Evolutionary conservation across 2,329 filamentous ascomycete genomes (phyloP), one percentile per base, ranked within the genome.

Genomic region (Pyrenochaeta sp.): DNA sequence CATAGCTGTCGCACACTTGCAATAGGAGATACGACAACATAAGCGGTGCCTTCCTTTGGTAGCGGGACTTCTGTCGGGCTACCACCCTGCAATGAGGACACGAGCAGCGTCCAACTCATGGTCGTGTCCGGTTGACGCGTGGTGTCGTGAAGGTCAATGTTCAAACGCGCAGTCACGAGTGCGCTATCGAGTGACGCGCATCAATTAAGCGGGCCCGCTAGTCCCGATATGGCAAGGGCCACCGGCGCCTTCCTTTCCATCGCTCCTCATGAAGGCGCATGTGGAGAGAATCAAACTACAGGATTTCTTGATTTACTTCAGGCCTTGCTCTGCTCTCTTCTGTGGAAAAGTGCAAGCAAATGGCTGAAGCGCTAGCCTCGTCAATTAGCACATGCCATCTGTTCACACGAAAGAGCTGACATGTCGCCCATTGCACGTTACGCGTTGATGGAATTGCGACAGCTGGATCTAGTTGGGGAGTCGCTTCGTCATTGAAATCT

Each of bases 131-230:
- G 26, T 50, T 15, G 45, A 55, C 53, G 57, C 55, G 56, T 51
- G 41, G 52, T 54, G 53, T 49, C 46, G 45, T 45, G 20, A 22
- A 15, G 34, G 20, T 18, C 41, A 17, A 17, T 15, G 28, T 23
- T 38, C 24, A 24, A 44, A 50, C 58, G 58, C 56, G 58, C 39
- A 31, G 20, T 53, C 58, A 55, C 57, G 54, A 28, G 24, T 27
- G 30, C 20, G 34, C 40, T 51, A 48, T 29, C 11, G n/a, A 44
- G n/a, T 53, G 51, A 49, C 40, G 44, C 44, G 48, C 46, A 58
- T 15, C 14, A 15, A 39, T 31, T 40, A 44, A 41, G 41, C 30
- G 44, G 43, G 23, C 17, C n/a, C 27, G n/a, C 15, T 35, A 40
- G 26, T 21, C 3, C 29, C 14, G 21, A 44, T 45, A 37, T 31